phyloP scores from a whole-genome alignment of 169 alveolate species.

The Babesia bigemina region DNA sequence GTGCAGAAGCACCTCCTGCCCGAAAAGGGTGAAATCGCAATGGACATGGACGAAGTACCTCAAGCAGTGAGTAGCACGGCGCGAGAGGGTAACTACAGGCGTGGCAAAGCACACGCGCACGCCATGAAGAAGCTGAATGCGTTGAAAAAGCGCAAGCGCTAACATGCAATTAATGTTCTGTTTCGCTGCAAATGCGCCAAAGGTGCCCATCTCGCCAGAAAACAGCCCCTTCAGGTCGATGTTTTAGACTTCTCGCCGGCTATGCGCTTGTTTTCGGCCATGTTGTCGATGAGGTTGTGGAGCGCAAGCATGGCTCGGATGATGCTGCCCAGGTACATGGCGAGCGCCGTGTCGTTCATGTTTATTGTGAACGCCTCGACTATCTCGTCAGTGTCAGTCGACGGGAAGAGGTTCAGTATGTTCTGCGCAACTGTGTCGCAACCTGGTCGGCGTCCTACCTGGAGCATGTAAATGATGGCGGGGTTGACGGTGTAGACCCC shows the following conservation, averaged over 20 bases:
- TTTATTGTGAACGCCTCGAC: conserved; percentile 89
- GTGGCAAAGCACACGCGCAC: conserved; percentile 52
- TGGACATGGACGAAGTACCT: conserved; percentile 63
- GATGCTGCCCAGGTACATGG: conserved; percentile 90
- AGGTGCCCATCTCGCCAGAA: background rate
- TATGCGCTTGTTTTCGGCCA: conserved; percentile 84
- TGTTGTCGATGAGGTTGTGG: conserved; percentile 93
- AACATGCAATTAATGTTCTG: background rate
- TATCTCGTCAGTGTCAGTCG: conserved; percentile 84
- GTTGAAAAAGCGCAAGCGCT: conserved; percentile 11
- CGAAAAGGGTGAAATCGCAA: conserved; percentile 43
- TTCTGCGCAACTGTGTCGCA: conserved; percentile 79
- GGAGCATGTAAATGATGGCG: conserved; percentile 86
- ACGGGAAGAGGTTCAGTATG: conserved; percentile 93
- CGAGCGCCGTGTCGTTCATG: conserved; percentile 92
- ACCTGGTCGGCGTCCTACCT: conserved; percentile 62
- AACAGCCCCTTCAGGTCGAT: conserved; percentile 41
- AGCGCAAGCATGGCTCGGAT: conserved; percentile 92
- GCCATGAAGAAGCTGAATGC: conserved; percentile 50
- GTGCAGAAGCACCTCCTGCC: conserved; percentile 37
- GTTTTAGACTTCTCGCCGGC: conserved; percentile 57
- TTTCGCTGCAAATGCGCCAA: background rate
- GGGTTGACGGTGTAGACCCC: conserved; percentile 88
- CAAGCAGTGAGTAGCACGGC: conserved; percentile 64
- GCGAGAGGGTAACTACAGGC: conserved; percentile 64